Evolutionary conservation across 768 basidiomycete species (phyloP).

Genomic region (Russula sp.): DNA sequence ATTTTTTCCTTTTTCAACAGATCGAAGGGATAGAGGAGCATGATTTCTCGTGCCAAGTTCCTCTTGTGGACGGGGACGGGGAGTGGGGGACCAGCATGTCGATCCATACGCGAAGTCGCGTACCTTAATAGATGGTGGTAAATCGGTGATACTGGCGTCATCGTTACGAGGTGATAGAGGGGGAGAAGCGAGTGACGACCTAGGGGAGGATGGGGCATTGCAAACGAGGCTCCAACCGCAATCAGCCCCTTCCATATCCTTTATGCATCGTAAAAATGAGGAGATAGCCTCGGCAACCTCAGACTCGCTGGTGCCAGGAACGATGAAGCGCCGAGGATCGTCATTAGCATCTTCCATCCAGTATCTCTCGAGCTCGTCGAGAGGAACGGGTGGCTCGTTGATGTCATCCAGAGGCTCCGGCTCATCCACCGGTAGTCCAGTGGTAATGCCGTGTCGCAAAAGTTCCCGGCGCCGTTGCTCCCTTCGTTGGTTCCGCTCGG

Average conservation of each 20-base stretch:
- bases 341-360: conserved; percentile 41
- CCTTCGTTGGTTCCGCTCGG: conserved; percentile 35
- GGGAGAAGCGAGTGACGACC: conserved; percentile 15
- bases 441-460: conserved; percentile 32
- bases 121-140: conserved; percentile 28
- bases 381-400: conserved; percentile 37
- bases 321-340: conserved; percentile 38
- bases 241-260: conserved; percentile 21
- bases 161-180: not conserved
- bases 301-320: conserved; percentile 36
- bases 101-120: conserved; percentile 35
- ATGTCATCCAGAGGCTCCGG: conserved; percentile 34
- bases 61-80: not conserved
- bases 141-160: not conserved
- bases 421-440: conserved; percentile 16
- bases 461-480: conserved; percentile 35
- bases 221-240: conserved; percentile 21
- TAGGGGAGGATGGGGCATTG: conserved; percentile 16
- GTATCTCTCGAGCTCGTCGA: conserved; percentile 37
- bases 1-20: not conserved
- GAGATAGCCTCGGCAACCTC: conserved; percentile 8
- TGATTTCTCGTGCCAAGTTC: not conserved
- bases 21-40: not conserved
- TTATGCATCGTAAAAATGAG: conserved; percentile 19
- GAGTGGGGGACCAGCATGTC: conserved; percentile 19